Base-by-base conservation (phyloP, 2,329 filamentous ascomycete genomes). In the Diaporthe sp. region DNA sequence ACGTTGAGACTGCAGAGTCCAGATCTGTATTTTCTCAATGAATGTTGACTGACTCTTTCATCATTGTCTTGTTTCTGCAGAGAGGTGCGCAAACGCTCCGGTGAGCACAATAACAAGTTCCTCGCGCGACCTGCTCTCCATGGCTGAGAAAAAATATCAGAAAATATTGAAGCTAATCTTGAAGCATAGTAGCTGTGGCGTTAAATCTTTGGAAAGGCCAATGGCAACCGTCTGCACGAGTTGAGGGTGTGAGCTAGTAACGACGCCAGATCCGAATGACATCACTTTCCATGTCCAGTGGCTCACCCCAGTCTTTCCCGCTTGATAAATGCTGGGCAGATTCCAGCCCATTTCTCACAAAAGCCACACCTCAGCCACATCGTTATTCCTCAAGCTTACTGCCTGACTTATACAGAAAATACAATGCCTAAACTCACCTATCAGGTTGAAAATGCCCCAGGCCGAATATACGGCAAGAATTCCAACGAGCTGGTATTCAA, bases 401-500 rank as follows among this genome's bases (percentile, higher is more conserved):
- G 19, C 12, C 19, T 66, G 4, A 3, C 3, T 8, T 13, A 3
- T 9, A 22, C 19, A 47, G 1, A 22, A 35, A 19, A 57, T 38
- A 73, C 25, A 1, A 76, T 76, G 74, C 38, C 74, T 1, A 69
- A 74, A n/a, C 58, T 76, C 7, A 71, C 42, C 4, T 76, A 76
- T 19, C 38, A 45, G 19, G 57, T 76, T 30, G 74, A 57, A 25
- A 72, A 76, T 17, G 74, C 74, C 33, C 72, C 74, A 2, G 74
- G 74, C 15, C 70, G 70, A 9, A 57, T 76, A 38, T 76, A 74
- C 45, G 74, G 74, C 60, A 76, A 74, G 67, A 76, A 76, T 45
- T 52, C 72, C 54, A 71, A 76, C 45, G 74, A 76, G 67, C 72
- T 76, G 25, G 28, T 76, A n/a, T 76, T 76, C 68, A 76, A 74